Evolutionary conservation across 2,329 filamentous ascomycete genomes (phyloP).

Genomic region (Phialemoniopsis sp.): DNA sequence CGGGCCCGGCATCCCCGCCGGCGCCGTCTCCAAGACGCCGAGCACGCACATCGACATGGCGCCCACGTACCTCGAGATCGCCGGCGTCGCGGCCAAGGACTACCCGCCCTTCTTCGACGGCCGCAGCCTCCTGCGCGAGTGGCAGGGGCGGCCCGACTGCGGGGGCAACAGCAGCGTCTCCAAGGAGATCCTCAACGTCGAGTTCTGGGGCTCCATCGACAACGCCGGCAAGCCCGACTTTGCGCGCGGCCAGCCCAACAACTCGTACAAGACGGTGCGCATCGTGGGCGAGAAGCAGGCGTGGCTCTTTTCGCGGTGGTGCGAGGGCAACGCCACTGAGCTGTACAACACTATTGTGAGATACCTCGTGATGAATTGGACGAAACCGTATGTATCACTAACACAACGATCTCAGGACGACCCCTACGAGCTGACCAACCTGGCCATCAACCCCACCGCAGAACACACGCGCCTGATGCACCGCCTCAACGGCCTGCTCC

Average conservation of each 20-base stretch:
- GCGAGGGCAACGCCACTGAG: constrained; percentile 20
- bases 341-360: constrained; percentile 19
- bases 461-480: background rate
- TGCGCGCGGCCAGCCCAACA: constrained; percentile 6
- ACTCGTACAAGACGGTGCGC: constrained; percentile 21
- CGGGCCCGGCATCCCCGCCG: constrained; percentile 17
- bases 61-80: constrained; percentile 21
- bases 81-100: constrained; percentile 12
- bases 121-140: constrained; percentile 19
- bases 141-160: constrained; percentile 13
- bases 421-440: constrained; percentile 18
- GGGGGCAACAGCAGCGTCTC: constrained; percentile 6
- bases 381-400: too few relatives aligned
- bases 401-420: too few relatives aligned
- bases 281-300: constrained; percentile 14
- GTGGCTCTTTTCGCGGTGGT: constrained; percentile 21
- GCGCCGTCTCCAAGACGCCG: constrained; percentile 12
- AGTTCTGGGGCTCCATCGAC: constrained; percentile 18
- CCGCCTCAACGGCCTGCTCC: constrained; percentile 16
- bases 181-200: constrained; percentile 18
- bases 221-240: constrained; percentile 12
- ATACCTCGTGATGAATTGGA: too few relatives aligned
- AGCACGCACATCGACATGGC: constrained; percentile 20
- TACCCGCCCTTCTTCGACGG: constrained; percentile 21
- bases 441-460: constrained; percentile 2